A percentile compares a stretch with the other conserved stretches of the same genome.
These are phyloP conservation scores for Flaveria brownii DNA, from an alignment of 129 eudicot genomes.

Conservation along the genomic window DNA sequence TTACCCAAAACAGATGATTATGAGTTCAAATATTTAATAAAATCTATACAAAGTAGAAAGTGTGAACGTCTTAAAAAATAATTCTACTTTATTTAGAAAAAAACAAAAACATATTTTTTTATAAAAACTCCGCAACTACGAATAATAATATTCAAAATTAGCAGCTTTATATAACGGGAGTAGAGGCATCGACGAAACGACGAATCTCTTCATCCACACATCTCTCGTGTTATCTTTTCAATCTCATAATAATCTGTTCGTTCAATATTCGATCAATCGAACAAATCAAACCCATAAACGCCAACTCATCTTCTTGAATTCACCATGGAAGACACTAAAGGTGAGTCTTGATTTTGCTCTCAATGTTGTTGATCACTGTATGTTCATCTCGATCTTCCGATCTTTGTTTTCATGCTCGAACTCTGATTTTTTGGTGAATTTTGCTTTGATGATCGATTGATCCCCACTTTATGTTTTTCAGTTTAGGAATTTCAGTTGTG, in stretches of 20 bases:
- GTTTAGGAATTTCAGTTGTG: background rate
- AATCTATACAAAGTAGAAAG: no score
- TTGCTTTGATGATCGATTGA: constrained; percentile 6
- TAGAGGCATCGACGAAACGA: background rate
- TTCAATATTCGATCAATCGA: background rate
- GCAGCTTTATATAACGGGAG: background rate
- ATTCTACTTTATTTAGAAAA: no score
- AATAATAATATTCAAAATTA: background rate
- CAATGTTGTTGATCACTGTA: constrained; percentile 9
- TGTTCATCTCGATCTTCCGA: constrained; percentile 25
- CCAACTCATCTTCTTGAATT: constrained; percentile 15
- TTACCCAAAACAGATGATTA: no score
- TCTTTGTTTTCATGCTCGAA: background rate
- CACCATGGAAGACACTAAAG: constrained; percentile 36
- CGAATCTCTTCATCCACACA: constrained; percentile 1
- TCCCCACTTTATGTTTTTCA: background rate
- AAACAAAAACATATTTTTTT: no score
- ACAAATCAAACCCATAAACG: constrained; percentile 13
- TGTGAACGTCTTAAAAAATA: no score
- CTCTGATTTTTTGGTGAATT: background rate
- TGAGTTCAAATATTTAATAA: no score
- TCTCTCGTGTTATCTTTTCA: constrained; percentile 9
- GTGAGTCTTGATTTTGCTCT: constrained; percentile 18
- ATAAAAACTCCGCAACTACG: no score
- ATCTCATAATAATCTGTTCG: background rate